phyloP scores from a whole-genome alignment of 768 basidiomycete species.

The Pleurotus tuoliensis region DNA sequence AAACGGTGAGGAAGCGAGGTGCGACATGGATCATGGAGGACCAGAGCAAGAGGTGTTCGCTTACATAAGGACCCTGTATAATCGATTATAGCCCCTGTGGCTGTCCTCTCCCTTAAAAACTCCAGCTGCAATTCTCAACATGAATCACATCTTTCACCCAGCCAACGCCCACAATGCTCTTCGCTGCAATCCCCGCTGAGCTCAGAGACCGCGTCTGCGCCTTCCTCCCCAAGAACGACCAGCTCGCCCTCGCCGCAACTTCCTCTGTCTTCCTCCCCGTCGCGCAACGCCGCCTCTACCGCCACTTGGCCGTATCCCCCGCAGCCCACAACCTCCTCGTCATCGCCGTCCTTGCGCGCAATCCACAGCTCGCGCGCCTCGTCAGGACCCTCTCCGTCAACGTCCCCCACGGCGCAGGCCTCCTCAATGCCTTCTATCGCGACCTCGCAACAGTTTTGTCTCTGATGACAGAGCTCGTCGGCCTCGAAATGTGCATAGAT shows the following conservation, averaged over 20 bases:
- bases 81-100: constrained; percentile 13
- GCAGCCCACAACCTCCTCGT: constrained; percentile 42
- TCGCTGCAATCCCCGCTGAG: constrained; percentile 53
- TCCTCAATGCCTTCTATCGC: constrained; percentile 45
- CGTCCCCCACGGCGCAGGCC: constrained; percentile 34
- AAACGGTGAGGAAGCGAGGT: constrained; percentile 10
- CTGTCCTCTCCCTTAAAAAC: constrained; percentile 12
- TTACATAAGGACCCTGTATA: constrained; percentile 14
- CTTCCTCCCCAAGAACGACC: constrained; percentile 27
- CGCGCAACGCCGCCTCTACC: constrained; percentile 63
- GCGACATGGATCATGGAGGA: constrained; percentile 9
- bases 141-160: constrained; percentile 1
- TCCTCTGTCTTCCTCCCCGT: constrained; percentile 37
- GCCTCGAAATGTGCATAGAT: constrained; percentile 55
- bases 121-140: neutral
- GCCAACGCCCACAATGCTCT: constrained; percentile 33
- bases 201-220: constrained; percentile 52
- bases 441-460: constrained; percentile 49
- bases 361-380: constrained; percentile 51
- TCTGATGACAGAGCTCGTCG: constrained; percentile 57
- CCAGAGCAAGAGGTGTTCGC: constrained; percentile 8
- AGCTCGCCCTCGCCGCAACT: constrained; percentile 46
- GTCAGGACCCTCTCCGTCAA: constrained; percentile 63
- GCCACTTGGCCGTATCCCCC: constrained; percentile 45
- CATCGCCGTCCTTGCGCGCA: constrained; percentile 52